Evolutionary conservation across 2,329 filamentous ascomycete genomes (phyloP).

Genomic region (Plectosphaerella plurivora): DNA sequence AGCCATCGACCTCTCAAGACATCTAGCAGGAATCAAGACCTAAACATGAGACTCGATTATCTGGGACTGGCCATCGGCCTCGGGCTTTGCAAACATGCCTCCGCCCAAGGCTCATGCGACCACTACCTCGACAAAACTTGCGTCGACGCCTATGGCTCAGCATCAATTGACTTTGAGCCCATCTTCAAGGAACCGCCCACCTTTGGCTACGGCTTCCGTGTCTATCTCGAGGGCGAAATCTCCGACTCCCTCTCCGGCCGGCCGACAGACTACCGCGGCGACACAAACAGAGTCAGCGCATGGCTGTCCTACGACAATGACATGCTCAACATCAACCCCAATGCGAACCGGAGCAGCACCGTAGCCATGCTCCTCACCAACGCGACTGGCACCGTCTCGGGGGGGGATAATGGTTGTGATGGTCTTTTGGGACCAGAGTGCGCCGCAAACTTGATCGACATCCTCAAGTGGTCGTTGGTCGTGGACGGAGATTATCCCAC

Average conservation of each 20-base stretch:
- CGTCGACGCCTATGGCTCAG: not conserved
- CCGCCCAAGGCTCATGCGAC: not conserved
- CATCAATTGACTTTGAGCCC: not conserved
- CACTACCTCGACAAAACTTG: not conserved
- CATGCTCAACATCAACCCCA: not conserved
- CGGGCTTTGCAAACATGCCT: not conserved
- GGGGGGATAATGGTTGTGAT: not conserved
- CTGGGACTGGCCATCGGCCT: constrained; percentile 39
- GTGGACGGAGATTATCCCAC: not conserved
- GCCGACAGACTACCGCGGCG: not conserved
- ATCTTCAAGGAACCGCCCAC: not conserved
- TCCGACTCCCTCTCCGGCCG: not conserved
- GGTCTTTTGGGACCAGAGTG: not conserved
- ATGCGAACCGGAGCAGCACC: not conserved
- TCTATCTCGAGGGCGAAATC: not conserved
- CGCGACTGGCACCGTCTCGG: not conserved
- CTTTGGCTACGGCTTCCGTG: not conserved
- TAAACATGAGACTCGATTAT: not conserved
- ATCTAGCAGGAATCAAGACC: too few species aligned
- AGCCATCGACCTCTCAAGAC: too few species aligned
- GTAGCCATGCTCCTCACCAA: not conserved
- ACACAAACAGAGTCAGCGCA: not conserved
- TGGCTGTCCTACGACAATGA: not conserved
- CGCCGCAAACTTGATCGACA: not conserved
- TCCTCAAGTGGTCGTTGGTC: not conserved